phyloP scores from a whole-genome alignment of 495 filamentous ascomycete genomes.

The Terfezia boudieri region DNA sequence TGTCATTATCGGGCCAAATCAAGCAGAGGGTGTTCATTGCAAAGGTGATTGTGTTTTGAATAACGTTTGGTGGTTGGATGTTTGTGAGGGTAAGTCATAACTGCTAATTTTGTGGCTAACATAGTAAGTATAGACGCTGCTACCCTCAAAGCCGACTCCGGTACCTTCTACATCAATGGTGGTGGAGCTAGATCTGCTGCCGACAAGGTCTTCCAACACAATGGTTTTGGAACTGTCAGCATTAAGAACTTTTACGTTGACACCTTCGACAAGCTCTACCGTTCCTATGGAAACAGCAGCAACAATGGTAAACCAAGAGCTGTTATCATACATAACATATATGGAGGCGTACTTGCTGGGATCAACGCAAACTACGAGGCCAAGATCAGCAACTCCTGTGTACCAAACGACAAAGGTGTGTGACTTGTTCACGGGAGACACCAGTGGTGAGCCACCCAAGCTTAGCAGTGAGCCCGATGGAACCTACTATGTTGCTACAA shows the following conservation, averaged over 20 bases:
- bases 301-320: slow-evolving; percentile 15
- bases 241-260: slow-evolving; percentile 25
- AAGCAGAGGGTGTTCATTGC: slow-evolving; percentile 28
- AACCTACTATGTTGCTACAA: slow-evolving; percentile 4
- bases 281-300: slow-evolving; percentile 29
- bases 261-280: slow-evolving; percentile 28
- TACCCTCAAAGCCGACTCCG: slow-evolving; percentile 22
- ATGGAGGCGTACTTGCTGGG: slow-evolving; percentile 9
- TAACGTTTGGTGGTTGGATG: slow-evolving; percentile 26
- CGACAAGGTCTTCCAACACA: slow-evolving; percentile 31
- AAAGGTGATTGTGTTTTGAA: slow-evolving; percentile 22
- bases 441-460: slow-evolving; percentile 16
- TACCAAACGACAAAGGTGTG: slow-evolving; percentile 2
- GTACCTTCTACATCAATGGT: slow-evolving; percentile 24
- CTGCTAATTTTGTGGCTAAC: not conserved
- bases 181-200: slow-evolving; percentile 25
- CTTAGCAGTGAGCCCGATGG: slow-evolving; percentile 15
- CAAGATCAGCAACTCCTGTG: slow-evolving; percentile 16
- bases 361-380: slow-evolving; percentile 19
- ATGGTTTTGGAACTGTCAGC: slow-evolving; percentile 24
- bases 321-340: slow-evolving; percentile 16
- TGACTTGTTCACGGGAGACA: slow-evolving; percentile 10
- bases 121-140: slow-evolving; percentile 10
- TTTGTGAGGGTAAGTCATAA: slow-evolving; percentile 15
- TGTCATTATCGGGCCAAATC: slow-evolving; percentile 26